Conservation (phyloP, 805 yeast genomes). For the Metschnikowia santaceciliae region DNA sequence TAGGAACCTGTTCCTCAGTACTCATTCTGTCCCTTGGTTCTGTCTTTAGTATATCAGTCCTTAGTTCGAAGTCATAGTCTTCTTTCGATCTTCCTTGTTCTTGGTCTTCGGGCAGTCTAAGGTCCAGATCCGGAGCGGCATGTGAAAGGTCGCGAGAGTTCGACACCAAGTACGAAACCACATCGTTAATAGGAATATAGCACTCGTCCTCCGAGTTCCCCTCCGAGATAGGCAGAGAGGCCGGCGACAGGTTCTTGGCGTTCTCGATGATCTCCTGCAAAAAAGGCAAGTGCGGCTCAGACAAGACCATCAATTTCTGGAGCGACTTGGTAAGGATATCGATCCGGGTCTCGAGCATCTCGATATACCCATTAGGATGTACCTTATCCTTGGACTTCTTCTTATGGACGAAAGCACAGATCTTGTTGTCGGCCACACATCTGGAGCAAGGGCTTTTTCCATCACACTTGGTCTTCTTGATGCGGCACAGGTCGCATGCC, state of each 20-base stretch:
- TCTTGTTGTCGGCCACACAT: constrained; percentile 52
- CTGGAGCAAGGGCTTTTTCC: constrained; percentile 59
- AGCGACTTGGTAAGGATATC: constrained; percentile 49
- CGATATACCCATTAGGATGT: constrained; percentile 60
- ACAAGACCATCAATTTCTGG: constrained; percentile 35
- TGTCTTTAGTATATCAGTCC: no score
- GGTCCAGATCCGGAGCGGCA: neutral
- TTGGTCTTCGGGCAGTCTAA: neutral
- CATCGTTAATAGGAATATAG: constrained; percentile 43
- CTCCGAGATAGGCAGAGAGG: constrained; percentile 2
- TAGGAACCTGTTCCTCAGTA: neutral
- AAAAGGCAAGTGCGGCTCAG: constrained; percentile 28
- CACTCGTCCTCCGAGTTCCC: constrained; percentile 2
- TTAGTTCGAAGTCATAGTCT: no score
- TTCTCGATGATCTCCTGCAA: constrained; percentile 19
- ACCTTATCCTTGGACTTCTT: constrained; percentile 50
- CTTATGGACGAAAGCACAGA: constrained; percentile 57
- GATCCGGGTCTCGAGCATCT: constrained; percentile 55
- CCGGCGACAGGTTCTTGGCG: constrained; percentile 8
- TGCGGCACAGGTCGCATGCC: constrained; percentile 61
- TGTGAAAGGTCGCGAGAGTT: constrained; percentile 12
- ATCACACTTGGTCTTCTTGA: constrained; percentile 61
- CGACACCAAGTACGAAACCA: constrained; percentile 40
- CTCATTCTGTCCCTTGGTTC: neutral
- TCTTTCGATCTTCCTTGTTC: neutral